These are phyloP conservation scores for Pholiota adiposa DNA, from an alignment of 1,284 basidiomycete species.

Conservation along the genomic window DNA sequence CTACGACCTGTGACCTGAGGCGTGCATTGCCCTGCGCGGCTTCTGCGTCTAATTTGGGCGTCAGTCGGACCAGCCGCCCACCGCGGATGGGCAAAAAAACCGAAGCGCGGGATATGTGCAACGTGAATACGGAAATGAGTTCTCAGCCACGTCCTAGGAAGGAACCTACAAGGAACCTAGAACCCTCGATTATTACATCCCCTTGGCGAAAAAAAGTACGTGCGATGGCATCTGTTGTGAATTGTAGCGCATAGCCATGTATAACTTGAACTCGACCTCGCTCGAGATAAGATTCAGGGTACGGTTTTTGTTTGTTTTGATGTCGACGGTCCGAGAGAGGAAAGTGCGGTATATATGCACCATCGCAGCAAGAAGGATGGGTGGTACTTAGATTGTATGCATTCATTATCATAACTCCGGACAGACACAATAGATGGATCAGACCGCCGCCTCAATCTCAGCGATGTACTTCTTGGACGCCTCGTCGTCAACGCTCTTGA, in stretches of 20 bases:
- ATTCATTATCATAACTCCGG: background rate
- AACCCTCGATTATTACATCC: no score
- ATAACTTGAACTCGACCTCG: background rate
- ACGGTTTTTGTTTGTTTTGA: no score
- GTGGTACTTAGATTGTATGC: background rate
- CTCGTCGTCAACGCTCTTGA: slow-evolving; percentile 52
- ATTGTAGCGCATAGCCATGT: background rate
- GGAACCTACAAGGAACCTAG: no score
- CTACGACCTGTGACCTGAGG: background rate
- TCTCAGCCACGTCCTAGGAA: no score
- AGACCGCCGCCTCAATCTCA: slow-evolving; percentile 63
- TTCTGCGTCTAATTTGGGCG: slow-evolving; percentile 3
- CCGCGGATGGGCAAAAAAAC: background rate
- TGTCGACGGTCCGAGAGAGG: no score
- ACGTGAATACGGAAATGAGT: background rate
- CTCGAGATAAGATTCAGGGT: no score
- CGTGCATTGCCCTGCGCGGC: background rate
- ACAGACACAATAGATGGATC: background rate
- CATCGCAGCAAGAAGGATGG: no score
- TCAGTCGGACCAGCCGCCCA: background rate
- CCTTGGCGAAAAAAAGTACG: background rate
- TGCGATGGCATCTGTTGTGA: background rate
- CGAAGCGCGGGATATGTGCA: background rate
- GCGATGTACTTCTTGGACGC: slow-evolving; percentile 61
- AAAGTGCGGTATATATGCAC: no score